Conservation (phyloP, 2,329 filamentous ascomycete species). For the Beauveria asiatica region DNA sequence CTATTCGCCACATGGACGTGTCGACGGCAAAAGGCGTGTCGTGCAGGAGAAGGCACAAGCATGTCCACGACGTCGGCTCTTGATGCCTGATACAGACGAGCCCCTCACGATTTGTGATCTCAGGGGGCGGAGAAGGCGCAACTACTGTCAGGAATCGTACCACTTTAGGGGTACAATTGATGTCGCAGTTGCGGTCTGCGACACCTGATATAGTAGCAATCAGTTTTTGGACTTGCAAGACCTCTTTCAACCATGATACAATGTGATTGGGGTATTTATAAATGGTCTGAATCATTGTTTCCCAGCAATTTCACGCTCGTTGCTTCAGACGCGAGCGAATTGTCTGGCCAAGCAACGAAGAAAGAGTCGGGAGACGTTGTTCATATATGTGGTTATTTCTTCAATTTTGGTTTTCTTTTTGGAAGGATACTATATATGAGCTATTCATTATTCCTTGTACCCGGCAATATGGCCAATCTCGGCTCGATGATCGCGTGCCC, state of each 20-base stretch:
- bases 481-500: no score
- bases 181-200: conserved; percentile 21
- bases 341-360: background rate
- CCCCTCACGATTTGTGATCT: conserved; percentile 38
- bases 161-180: conserved; percentile 17
- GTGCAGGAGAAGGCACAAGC: conserved; percentile 39
- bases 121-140: conserved; percentile 24
- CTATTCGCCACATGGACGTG: conserved; percentile 41
- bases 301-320: background rate
- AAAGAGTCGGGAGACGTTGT: background rate
- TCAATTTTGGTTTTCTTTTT: conserved; percentile 23
- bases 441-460: no score
- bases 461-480: no score
- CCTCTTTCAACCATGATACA: conserved; percentile 26
- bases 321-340: background rate
- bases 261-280: background rate
- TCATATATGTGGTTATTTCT: background rate
- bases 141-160: conserved; percentile 25
- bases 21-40: conserved; percentile 41
- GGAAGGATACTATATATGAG: conserved; percentile 17
- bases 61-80: conserved; percentile 33
- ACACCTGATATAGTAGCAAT: conserved; percentile 22
- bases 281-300: background rate
- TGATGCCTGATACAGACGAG: conserved; percentile 38
- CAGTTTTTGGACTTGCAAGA: conserved; percentile 22